Percentiles rank a stretch among this genome's conserved stretches.
Conservation (phyloP, 106 monocot genomes). For the Gastrodia elata region DNA sequence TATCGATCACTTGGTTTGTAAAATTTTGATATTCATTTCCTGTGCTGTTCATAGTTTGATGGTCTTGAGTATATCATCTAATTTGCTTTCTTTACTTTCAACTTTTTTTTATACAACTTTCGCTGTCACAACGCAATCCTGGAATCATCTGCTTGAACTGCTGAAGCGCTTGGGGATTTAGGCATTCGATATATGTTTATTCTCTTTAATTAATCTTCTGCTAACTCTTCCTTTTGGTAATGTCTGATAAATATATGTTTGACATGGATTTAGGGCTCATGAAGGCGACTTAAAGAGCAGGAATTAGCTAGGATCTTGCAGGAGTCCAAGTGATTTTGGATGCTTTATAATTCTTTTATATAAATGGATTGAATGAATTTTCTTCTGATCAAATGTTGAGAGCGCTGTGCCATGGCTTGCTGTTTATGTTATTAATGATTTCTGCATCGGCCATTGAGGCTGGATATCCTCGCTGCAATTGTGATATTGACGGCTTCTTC, state of each 20-base stretch:
- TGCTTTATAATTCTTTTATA: background rate
- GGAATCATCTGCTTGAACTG: background rate
- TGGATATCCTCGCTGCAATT: constrained; percentile 36
- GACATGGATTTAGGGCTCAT: constrained; percentile 4
- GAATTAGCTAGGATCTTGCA: background rate
- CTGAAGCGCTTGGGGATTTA: background rate
- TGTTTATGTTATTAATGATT: constrained; percentile 13
- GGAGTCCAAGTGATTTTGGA: background rate
- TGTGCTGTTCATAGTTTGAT: background rate
- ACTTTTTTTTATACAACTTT: background rate
- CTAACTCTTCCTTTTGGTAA: background rate
- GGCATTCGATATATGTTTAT: background rate
- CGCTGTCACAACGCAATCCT: background rate
- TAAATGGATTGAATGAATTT: constrained; percentile 20
- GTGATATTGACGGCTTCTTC: constrained; percentile 36
- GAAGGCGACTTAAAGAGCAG: background rate
- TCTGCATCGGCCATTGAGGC: constrained; percentile 18
- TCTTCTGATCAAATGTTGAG: constrained; percentile 20
- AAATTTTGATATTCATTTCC: background rate
- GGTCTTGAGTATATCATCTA: background rate
- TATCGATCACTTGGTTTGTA: background rate
- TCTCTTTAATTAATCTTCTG: background rate
- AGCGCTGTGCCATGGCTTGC: constrained; percentile 21
- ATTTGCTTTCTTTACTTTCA: background rate
- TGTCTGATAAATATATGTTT: background rate